Conservation (phyloP, 805 yeast species). For the Wickerhamomyces mucosus region DNA sequence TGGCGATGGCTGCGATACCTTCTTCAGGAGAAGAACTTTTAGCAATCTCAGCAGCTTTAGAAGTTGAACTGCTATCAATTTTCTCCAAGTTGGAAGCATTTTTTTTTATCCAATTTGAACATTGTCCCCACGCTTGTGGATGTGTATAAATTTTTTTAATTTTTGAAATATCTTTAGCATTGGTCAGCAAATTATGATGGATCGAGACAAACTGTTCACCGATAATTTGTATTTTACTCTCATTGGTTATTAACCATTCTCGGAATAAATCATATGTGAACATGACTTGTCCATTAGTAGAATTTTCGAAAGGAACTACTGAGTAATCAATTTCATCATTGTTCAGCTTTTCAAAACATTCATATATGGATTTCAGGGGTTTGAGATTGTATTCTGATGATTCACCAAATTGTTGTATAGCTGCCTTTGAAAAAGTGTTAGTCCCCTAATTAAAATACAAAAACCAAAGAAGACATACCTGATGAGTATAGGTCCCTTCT, state of each 20-base stretch:
- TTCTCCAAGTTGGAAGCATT: constrained; percentile 29
- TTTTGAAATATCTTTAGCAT: constrained; percentile 30
- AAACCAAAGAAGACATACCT: constrained; percentile 29
- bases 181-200: constrained; percentile 62
- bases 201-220: constrained; percentile 80
- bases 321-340: constrained; percentile 48
- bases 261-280: constrained; percentile 75
- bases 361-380: constrained; percentile 25
- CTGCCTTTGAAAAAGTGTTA: constrained; percentile 31
- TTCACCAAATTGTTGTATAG: constrained; percentile 42
- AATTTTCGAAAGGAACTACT: constrained; percentile 86
- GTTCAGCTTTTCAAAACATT: constrained; percentile 50
- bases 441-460: not conserved
- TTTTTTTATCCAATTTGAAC: constrained; percentile 42
- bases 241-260: constrained; percentile 41
- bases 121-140: constrained; percentile 98
- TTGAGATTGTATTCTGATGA: constrained; percentile 11
- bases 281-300: constrained; percentile 90
- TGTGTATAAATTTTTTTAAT: constrained; percentile 70
- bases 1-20: constrained; percentile 62
- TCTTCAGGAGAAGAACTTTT: constrained; percentile 23
- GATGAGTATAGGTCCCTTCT: constrained; percentile 86
- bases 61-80: constrained; percentile 71
- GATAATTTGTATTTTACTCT: constrained; percentile 28
- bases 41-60: constrained; percentile 72